Percentiles rank a stretch among this genome's conserved stretches.
Evolutionary conservation across 176 grass and related monocot genomes (phyloP).

Genomic region (Phoenix roebelenii): DNA sequence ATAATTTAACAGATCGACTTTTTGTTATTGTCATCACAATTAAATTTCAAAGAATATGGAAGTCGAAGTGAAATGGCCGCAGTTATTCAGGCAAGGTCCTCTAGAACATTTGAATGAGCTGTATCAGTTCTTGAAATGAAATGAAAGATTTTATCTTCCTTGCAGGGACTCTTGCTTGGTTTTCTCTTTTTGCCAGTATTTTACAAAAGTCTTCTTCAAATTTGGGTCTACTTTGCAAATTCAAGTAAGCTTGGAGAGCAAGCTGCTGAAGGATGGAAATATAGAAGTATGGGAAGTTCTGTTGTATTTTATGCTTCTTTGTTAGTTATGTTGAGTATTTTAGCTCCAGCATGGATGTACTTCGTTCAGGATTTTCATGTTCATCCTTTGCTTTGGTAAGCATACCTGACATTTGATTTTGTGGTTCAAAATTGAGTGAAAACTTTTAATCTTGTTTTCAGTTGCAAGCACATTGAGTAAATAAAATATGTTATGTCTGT

Average conservation of each 20-base stretch:
- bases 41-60: conserved; percentile 37
- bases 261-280: conserved; percentile 10
- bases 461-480: no score
- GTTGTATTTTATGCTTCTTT: conserved; percentile 58
- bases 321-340: conserved; percentile 31
- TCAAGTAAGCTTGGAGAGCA: conserved; percentile 22
- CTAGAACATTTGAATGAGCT: conserved; percentile 9
- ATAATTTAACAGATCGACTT: conserved; percentile 36
- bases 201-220: conserved; percentile 48
- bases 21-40: conserved; percentile 21
- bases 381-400: conserved; percentile 79
- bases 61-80: conserved; percentile 48
- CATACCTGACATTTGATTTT: not conserved
- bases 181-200: conserved; percentile 65
- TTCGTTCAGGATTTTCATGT: conserved; percentile 51
- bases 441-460: no score
- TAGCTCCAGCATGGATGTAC: conserved; percentile 70
- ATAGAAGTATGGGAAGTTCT: conserved; percentile 30
- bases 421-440: no score
- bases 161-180: conserved; percentile 69
- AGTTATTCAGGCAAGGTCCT: conserved; percentile 72
- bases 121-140: conserved; percentile 14
- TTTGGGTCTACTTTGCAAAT: conserved; percentile 39
- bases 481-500: no score
- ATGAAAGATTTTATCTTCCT: conserved; percentile 4